phyloP scores from a whole-genome alignment of 441 rosid genomes.

The Bruguiera hainesii region DNA sequence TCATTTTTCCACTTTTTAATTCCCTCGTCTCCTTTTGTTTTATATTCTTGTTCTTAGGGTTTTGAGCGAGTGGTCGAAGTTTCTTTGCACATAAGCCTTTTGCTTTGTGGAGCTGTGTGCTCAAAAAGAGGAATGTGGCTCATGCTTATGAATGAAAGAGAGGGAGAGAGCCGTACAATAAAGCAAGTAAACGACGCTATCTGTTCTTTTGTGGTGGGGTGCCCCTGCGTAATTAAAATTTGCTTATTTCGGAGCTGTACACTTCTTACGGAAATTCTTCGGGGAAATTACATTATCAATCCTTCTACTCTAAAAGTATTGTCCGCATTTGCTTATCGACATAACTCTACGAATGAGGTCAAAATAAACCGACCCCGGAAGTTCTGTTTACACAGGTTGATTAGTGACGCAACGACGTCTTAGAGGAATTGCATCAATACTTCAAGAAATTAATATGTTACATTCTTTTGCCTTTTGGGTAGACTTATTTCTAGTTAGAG shows the following conservation, averaged over 20 bases:
- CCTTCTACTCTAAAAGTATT: neutral
- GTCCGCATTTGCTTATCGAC: no score
- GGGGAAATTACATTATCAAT: neutral
- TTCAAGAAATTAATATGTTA: no score
- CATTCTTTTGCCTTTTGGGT: no score
- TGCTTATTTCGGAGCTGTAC: conserved; percentile 12
- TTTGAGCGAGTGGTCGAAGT: conserved; percentile 37
- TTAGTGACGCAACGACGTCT: no score
- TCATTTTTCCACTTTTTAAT: conserved; percentile 19
- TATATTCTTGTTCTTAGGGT: conserved; percentile 40
- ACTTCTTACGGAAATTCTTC: neutral
- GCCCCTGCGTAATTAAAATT: conserved; percentile 14
- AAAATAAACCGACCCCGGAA: no score
- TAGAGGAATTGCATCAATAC: no score
- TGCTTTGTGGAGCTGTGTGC: conserved; percentile 24
- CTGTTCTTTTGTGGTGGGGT: conserved; percentile 36
- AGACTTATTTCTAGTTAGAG: no score
- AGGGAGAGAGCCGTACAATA: conserved; percentile 24
- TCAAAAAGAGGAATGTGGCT: conserved; percentile 26
- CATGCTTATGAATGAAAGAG: conserved; percentile 32
- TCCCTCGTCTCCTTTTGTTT: conserved; percentile 36
- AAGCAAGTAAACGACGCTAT: conserved; percentile 22
- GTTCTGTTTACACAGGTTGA: no score
- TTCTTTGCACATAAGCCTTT: conserved; percentile 44
- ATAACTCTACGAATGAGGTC: no score